Percentiles rank a stretch among this genome's conserved stretches.
Evolutionary conservation across 768 basidiomycete species (phyloP).

Genomic region (Dioszegia hungarica): DNA sequence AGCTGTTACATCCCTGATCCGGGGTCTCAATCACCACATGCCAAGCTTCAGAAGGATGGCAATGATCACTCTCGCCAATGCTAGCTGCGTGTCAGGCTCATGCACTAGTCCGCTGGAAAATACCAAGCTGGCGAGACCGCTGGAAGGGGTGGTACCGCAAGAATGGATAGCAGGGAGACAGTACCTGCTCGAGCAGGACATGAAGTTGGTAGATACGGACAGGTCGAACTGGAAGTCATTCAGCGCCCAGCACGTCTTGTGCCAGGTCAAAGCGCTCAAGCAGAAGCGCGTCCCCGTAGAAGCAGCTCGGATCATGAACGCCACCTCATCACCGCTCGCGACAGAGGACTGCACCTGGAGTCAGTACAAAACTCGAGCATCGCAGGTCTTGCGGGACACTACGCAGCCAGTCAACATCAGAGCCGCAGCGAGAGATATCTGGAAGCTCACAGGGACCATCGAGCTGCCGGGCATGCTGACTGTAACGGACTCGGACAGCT

Average conservation of each 20-base stretch:
- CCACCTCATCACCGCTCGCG: neutral
- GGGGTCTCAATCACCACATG: constrained; percentile 16
- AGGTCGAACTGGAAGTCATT: neutral
- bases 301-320: neutral
- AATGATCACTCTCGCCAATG: constrained; percentile 13
- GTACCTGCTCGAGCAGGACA: neutral
- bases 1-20: constrained; percentile 1
- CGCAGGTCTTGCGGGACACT: too few relatives aligned
- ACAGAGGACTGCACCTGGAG: neutral
- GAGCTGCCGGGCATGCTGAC: neutral
- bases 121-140: neutral
- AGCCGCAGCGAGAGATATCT: too few relatives aligned
- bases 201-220: constrained; percentile 7
- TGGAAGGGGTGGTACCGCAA: neutral
- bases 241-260: neutral
- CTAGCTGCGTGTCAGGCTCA: neutral
- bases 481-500: neutral
- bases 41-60: constrained; percentile 3
- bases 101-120: neutral
- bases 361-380: too few relatives aligned
- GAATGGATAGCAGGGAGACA: neutral
- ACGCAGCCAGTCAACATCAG: too few relatives aligned
- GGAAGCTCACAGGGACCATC: too few relatives aligned
- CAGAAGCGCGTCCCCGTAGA: neutral
- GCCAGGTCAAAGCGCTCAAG: neutral